Percentiles rank a stretch among this genome's conserved stretches.
phyloP scores from a whole-genome alignment of 2,329 filamentous ascomycete species.

The Trematosphaeria pertusa region DNA sequence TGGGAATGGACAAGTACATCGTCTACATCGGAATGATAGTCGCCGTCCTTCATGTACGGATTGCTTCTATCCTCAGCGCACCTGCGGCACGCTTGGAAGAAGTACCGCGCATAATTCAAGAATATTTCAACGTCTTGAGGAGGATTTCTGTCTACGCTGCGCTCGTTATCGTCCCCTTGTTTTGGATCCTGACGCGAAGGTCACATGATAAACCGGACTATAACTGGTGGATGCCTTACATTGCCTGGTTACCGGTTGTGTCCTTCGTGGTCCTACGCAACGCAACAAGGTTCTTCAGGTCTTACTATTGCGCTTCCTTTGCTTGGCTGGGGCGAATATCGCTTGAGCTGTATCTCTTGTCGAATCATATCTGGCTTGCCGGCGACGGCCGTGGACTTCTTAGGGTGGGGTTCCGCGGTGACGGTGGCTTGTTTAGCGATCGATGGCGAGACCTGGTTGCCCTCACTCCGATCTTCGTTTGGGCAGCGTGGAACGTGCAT shows the following conservation, averaged over 20 bases:
- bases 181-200: conserved; percentile 43
- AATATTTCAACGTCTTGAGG: conserved; percentile 22
- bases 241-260: conserved; percentile 63
- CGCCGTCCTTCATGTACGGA: conserved; percentile 50
- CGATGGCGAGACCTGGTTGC: conserved; percentile 48
- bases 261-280: conserved; percentile 63
- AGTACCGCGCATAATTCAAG: conserved; percentile 27
- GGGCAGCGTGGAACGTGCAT: conserved; percentile 48
- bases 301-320: conserved; percentile 55
- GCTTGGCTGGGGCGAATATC: conserved; percentile 64
- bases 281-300: conserved; percentile 49
- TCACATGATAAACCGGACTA: conserved; percentile 53
- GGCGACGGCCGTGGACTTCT: conserved; percentile 64
- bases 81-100: conserved; percentile 13
- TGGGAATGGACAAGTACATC: conserved; percentile 62
- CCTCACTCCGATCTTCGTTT: conserved; percentile 53
- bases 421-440: conserved; percentile 31
- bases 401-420: conserved; percentile 41
- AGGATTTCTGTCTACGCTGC: conserved; percentile 24
- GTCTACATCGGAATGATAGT: conserved; percentile 64
- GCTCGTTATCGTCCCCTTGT: conserved; percentile 36
- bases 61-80: conserved; percentile 24
- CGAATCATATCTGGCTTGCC: conserved; percentile 68
- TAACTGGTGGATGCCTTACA: conserved; percentile 59
- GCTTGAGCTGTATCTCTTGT: conserved; percentile 66